Evolutionary conservation across 129 eudicot species (phyloP), one percentile per base, ranked within the genome.

Genomic region (Escallonia rubra): DNA sequence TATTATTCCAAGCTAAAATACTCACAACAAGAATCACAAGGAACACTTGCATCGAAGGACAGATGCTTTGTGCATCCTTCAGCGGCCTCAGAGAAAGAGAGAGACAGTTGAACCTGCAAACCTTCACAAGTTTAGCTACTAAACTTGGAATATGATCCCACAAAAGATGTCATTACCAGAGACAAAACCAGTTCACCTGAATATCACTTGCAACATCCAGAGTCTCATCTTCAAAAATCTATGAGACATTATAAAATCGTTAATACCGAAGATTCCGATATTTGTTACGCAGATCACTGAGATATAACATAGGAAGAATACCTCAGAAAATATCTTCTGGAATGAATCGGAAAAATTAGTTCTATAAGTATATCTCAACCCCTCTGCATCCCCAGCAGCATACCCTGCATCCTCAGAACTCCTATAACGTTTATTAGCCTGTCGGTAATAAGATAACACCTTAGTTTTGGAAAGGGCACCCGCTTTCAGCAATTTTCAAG

Each of bases 11-110:
- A 42, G 42, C 56, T 60, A 57, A 13, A 73, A 15, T 66, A 92
- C 96, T 86, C 81, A 86, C 98, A 40, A 76, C 98, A 92, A 71
- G 91, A 81, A 76, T 86, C 91, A 79, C 98, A 92, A 40, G 87
- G 88, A 51, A 92, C 81, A 65, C 59, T 70, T 39, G 96, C 83
- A 76, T 89, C 87, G 69, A 92, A 82, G 3, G 90, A 86, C 42
- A 92, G 57, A 63, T 92, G 82, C 76, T 92, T 89, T 39, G 85
- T 89, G 91, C 96, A 92, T 67, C 98, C 98, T 72, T 75, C 69
- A 49, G 91, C 95, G 61, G 98, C 98, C 84, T 92, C 98, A 64
- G 81, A 66, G 70, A 92, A 92, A 8, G 96, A 79, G 66, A 92
- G 85, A 55, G 77, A 62, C 69, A 92, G 83, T 56, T 89, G 96